Percentiles rank a stretch among this genome's conserved stretches.
Evolutionary conservation across 495 filamentous ascomycete species (phyloP).

Genomic region (Neurospora tetrasperma): DNA sequence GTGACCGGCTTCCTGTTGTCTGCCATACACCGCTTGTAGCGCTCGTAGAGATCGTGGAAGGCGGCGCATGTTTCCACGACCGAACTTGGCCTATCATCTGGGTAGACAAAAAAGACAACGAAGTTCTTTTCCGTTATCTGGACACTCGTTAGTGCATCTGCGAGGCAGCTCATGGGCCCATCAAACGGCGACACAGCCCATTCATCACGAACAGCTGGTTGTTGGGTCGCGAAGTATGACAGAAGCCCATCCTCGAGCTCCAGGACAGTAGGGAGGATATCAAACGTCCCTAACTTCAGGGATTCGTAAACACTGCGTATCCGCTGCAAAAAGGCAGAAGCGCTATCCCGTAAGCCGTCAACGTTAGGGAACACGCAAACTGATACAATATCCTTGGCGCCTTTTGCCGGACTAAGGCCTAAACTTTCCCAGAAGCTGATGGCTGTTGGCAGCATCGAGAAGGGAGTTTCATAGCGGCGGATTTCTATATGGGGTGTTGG

Average conservation of each 20-base stretch:
- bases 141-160: slow-evolving; percentile 25
- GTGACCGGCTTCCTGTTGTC: slow-evolving; percentile 38
- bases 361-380: slow-evolving; percentile 69
- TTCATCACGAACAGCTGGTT: slow-evolving; percentile 22
- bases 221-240: slow-evolving; percentile 23
- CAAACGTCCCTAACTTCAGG: slow-evolving; percentile 66
- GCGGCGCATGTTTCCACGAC: slow-evolving; percentile 69
- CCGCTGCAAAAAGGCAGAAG: slow-evolving; percentile 59
- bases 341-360: slow-evolving; percentile 46
- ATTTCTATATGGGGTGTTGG: slow-evolving; percentile 65
- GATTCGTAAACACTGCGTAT: slow-evolving; percentile 67
- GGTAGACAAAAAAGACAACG: slow-evolving; percentile 82
- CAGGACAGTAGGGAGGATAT: slow-evolving; percentile 41
- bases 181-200: slow-evolving; percentile 20
- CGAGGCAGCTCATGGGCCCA: slow-evolving; percentile 25
- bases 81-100: slow-evolving; percentile 51
- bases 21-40: slow-evolving; percentile 47
- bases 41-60: slow-evolving; percentile 65
- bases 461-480: slow-evolving; percentile 58
- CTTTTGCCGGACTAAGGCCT: slow-evolving; percentile 67
- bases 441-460: slow-evolving; percentile 71
- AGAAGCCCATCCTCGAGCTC: slow-evolving; percentile 50
- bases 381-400: slow-evolving; percentile 66
- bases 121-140: slow-evolving; percentile 43
- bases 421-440: slow-evolving; percentile 87